phyloP scores from a whole-genome alignment of 495 filamentous ascomycete species.

The Neurospora tetrasperma region DNA sequence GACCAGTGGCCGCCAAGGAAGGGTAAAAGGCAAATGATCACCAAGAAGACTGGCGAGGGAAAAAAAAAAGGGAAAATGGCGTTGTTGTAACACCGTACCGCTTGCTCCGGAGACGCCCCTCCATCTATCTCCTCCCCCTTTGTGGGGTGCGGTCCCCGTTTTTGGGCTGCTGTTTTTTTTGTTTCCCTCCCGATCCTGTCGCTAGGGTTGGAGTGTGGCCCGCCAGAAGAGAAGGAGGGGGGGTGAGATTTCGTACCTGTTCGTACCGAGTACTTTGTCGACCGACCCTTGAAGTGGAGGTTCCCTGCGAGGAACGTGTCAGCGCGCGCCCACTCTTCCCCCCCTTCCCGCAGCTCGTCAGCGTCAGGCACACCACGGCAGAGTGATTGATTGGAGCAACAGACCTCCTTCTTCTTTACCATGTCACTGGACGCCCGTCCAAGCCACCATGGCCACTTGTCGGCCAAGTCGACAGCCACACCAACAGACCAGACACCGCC shows the following conservation, averaged over 20 bases:
- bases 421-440: not conserved
- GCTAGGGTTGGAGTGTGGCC: not conserved
- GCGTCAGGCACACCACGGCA: constrained; percentile 4
- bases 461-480: not conserved
- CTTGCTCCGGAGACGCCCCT: constrained; percentile 24
- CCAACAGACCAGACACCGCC: not conserved
- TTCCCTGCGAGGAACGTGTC: constrained; percentile 8
- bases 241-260: not conserved
- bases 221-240: not conserved
- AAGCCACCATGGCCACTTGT: not conserved
- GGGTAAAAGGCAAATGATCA: not conserved
- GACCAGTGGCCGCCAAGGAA: not conserved
- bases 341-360: not conserved
- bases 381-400: constrained; percentile 1
- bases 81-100: constrained; percentile 10
- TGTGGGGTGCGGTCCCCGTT: constrained; percentile 6
- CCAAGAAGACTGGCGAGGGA: not conserved
- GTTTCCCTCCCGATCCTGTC: constrained; percentile 8
- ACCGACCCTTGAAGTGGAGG: constrained; percentile 8
- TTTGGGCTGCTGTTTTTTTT: not conserved
- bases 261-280: constrained; percentile 14
- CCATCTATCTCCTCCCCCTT: constrained; percentile 8
- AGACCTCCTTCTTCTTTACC: not conserved
- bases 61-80: constrained; percentile 19
- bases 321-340: not conserved